Evolutionary conservation across 2,329 filamentous ascomycete species (phyloP).

Genomic region (Gremmenia infestans): DNA sequence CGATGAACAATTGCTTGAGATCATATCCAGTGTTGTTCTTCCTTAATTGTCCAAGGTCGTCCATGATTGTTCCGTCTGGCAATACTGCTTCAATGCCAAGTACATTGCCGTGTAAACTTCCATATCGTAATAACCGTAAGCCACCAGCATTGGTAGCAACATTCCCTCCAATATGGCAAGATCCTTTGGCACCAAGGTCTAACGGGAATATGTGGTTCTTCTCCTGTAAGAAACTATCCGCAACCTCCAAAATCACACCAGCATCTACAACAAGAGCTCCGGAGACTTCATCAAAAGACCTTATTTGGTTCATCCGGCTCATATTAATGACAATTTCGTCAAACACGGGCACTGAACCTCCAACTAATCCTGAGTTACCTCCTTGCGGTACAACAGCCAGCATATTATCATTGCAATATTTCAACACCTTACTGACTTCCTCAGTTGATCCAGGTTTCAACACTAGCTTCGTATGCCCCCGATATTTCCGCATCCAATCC

Average conservation of each 20-base stretch:
- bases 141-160: slow-evolving; percentile 94
- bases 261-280: slow-evolving; percentile 87
- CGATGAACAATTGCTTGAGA: slow-evolving; percentile 93
- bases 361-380: slow-evolving; percentile 93
- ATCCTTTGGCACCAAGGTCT: slow-evolving; percentile 96
- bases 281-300: slow-evolving; percentile 88
- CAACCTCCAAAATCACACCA: slow-evolving; percentile 84
- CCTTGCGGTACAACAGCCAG: slow-evolving; percentile 95
- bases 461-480: slow-evolving; percentile 81
- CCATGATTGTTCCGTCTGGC: slow-evolving; percentile 85
- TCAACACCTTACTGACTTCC: slow-evolving; percentile 84
- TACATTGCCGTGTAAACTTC: slow-evolving; percentile 88
- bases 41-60: slow-evolving; percentile 80
- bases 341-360: slow-evolving; percentile 92
- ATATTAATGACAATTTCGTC: slow-evolving; percentile 96
- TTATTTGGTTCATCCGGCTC: slow-evolving; percentile 83
- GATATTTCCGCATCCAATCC: slow-evolving; percentile 99
- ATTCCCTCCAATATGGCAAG: slow-evolving; percentile 93
- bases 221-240: slow-evolving; percentile 80
- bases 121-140: slow-evolving; percentile 82
- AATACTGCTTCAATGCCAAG: slow-evolving; percentile 90
- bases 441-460: slow-evolving; percentile 79
- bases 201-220: slow-evolving; percentile 87
- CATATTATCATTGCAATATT: slow-evolving; percentile 91
- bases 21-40: slow-evolving; percentile 99